Percentiles rank a stretch among this genome's conserved stretches.
These are phyloP conservation scores for Lachnellula hyalina DNA, from an alignment of 2,329 filamentous ascomycete species.

Conservation along the genomic window DNA sequence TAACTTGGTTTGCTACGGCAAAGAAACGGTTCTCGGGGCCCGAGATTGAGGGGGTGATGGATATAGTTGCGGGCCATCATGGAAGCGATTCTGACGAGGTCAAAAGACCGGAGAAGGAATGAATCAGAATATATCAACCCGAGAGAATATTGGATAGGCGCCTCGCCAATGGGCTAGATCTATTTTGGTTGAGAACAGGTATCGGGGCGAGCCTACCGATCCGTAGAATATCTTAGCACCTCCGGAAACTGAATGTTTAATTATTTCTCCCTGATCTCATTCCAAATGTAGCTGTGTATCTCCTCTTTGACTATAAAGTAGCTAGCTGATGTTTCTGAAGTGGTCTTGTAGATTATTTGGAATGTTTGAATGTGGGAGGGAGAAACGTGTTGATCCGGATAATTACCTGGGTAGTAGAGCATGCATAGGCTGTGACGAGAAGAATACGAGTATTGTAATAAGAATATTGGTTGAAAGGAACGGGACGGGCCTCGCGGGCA, in stretches of 20 bases:
- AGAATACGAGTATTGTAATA: not conserved
- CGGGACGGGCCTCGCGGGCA: not conserved
- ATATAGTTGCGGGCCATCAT: conserved; percentile 9
- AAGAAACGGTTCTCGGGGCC: conserved; percentile 46
- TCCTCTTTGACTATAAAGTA: not conserved
- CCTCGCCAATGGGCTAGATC: not conserved
- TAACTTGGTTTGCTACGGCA: conserved; percentile 49
- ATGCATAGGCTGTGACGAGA: not conserved
- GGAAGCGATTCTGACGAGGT: conserved; percentile 10
- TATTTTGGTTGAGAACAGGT: not conserved
- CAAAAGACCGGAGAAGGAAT: conserved; percentile 1
- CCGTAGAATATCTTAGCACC: not conserved
- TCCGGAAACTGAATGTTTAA: not conserved
- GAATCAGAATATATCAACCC: not conserved
- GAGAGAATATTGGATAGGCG: not conserved
- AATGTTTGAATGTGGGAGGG: not conserved
- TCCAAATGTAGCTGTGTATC: not conserved
- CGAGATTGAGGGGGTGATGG: conserved; percentile 20
- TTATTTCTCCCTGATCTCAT: not conserved
- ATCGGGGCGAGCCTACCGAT: not conserved
- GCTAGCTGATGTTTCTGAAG: conserved; percentile 3
- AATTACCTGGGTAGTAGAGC: not conserved
- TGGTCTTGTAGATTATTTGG: not conserved
- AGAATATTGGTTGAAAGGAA: not conserved
- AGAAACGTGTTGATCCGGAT: not conserved